phyloP scores from a whole-genome alignment of 1,284 basidiomycete genomes.

The Garcileccinum viscosum region DNA sequence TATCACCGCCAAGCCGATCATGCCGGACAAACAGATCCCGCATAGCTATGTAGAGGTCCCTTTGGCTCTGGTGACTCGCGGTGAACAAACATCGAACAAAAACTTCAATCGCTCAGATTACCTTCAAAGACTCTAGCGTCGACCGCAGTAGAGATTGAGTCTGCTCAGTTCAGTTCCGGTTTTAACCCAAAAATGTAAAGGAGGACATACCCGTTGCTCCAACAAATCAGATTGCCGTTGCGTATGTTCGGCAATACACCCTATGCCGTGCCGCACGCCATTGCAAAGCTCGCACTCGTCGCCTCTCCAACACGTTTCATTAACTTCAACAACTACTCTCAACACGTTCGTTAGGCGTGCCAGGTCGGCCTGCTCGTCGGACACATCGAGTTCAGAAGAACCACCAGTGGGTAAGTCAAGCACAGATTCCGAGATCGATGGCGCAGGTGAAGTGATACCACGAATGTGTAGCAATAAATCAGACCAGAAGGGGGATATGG shows the following conservation, averaged over 20 bases:
- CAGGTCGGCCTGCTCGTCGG: conserved; percentile 73
- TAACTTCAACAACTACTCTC: conserved; percentile 79
- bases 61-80: conserved; percentile 62
- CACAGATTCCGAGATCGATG: conserved; percentile 34
- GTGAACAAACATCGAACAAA: conserved; percentile 17
- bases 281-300: conserved; percentile 82
- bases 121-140: conserved; percentile 79
- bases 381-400: conserved; percentile 28
- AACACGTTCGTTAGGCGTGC: conserved; percentile 82
- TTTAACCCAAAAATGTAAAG: not conserved
- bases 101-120: conserved; percentile 33
- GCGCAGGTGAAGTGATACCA: conserved; percentile 24
- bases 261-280: conserved; percentile 79
- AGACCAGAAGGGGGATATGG: conserved; percentile 53
- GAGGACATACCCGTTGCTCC: conserved; percentile 73
- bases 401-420: conserved; percentile 31
- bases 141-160: conserved; percentile 65
- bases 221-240: conserved; percentile 79
- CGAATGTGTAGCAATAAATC: conserved; percentile 35
- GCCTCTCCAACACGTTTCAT: conserved; percentile 78
- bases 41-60: conserved; percentile 87
- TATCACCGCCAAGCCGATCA: conserved; percentile 82
- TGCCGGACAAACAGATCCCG: conserved; percentile 85
- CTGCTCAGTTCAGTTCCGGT: conserved; percentile 38
- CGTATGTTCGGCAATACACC: conserved; percentile 71